Percentiles rank a stretch among this genome's conserved stretches.
phyloP scores from a whole-genome alignment of 257 asterid species.

The Craterostigma plantagineum region DNA sequence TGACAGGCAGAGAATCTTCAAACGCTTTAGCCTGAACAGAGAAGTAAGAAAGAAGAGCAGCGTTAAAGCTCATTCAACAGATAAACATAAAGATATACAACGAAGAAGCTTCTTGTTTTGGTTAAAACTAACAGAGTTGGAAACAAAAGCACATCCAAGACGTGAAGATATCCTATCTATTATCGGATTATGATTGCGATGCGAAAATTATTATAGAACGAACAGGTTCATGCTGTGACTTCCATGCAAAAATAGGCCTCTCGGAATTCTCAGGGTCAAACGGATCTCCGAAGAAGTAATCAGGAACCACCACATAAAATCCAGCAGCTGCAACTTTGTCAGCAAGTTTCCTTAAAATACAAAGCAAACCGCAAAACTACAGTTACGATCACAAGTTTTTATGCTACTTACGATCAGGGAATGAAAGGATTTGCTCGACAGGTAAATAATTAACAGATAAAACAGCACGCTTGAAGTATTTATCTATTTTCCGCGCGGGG shows the following conservation, averaged over 20 bases:
- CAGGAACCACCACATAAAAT: conserved; percentile 52
- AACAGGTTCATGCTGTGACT: conserved; percentile 26
- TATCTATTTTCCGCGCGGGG: no score
- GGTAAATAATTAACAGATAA: not conserved
- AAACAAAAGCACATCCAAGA: not conserved
- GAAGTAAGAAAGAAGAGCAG: no score
- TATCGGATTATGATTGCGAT: not conserved
- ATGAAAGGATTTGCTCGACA: not conserved
- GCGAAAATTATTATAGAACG: no score
- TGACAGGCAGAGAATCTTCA: conserved; percentile 28
- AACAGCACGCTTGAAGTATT: no score
- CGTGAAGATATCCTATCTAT: not conserved
- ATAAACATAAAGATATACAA: not conserved
- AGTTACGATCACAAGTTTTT: not conserved
- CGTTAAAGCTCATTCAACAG: no score
- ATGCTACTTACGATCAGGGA: not conserved
- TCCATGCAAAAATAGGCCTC: conserved; percentile 15
- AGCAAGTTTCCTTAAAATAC: conserved; percentile 41
- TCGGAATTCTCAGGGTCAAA: conserved; percentile 13
- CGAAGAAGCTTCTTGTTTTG: not conserved
- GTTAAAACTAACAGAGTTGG: not conserved
- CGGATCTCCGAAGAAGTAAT: conserved; percentile 58
- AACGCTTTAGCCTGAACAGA: conserved; percentile 32
- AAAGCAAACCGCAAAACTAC: no score
- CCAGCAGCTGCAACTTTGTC: conserved; percentile 49